phyloP scores from a whole-genome alignment of 2,329 filamentous ascomycete genomes.

The Fusarium haematococcum region DNA sequence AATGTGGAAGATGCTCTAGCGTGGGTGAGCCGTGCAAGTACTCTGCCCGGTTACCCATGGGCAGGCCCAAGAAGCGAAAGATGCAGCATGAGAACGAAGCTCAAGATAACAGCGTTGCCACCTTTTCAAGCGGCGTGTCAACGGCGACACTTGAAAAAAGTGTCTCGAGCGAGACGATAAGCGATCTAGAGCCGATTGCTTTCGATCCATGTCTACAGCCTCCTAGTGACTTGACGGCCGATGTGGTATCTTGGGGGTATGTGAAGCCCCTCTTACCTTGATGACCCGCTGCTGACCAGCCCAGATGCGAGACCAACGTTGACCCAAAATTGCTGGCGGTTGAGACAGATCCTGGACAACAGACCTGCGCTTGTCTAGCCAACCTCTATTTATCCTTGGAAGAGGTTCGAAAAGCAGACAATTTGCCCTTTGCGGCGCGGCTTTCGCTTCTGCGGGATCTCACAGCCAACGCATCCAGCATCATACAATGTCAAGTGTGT shows the following conservation, averaged over 20 bases:
- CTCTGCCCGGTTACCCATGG: conserved; percentile 42
- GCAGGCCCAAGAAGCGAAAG: conserved; percentile 43
- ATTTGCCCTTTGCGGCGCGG: conserved; percentile 30
- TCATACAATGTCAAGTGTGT: conserved; percentile 39
- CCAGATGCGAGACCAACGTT: conserved; percentile 35
- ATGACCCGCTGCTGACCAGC: conserved; percentile 13
- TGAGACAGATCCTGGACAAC: conserved; percentile 17
- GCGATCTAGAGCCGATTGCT: conserved; percentile 16
- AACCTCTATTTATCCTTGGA: conserved; percentile 41
- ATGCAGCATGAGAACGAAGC: conserved; percentile 14
- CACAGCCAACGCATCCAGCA: conserved; percentile 18
- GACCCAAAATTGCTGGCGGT: conserved; percentile 19
- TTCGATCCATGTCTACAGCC: conserved; percentile 25
- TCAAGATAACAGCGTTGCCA: conserved; percentile 9
- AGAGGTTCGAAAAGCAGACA: conserved; percentile 38
- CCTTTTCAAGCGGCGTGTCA: conserved; percentile 11
- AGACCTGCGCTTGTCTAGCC: conserved; percentile 40
- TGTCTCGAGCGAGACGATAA: conserved; percentile 10
- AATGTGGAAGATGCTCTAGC: conserved; percentile 33
- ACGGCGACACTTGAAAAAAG: conserved; percentile 18
- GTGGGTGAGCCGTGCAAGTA: conserved; percentile 34
- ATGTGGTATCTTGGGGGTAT: conserved; percentile 31
- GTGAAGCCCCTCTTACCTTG: background rate
- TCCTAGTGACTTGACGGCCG: conserved; percentile 13
- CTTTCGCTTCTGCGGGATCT: conserved; percentile 32